These are phyloP conservation scores for Mucuna pruriens DNA, from an alignment of 306 rosid species.

Conservation along the genomic window DNA sequence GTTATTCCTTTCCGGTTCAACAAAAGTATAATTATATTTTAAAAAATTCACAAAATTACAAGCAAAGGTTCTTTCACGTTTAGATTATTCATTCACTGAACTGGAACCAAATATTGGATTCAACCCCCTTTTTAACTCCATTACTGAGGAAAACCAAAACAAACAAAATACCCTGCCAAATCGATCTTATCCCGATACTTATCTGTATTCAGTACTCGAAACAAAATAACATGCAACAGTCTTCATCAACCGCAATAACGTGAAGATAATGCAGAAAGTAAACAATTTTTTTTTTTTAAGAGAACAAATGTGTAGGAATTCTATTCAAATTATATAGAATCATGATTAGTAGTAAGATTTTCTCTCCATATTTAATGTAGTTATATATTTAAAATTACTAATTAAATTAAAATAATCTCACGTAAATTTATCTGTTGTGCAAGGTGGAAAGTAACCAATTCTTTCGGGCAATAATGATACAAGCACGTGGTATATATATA, in stretches of 20 bases:
- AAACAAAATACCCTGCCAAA: not conserved
- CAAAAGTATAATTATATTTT: not conserved
- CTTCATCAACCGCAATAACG: not conserved
- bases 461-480: not conserved
- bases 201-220: not conserved
- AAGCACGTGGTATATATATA: not conserved
- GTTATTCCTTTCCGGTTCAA: not conserved
- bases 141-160: not conserved
- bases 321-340: no score
- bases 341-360: no score
- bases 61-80: not conserved
- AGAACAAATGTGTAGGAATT: no score
- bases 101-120: not conserved
- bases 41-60: not conserved
- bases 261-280: not conserved
- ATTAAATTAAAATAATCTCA: no score
- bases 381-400: no score
- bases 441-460: not conserved
- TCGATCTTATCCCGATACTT: constrained; percentile 12
- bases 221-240: constrained; percentile 9
- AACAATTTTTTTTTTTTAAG: no score
- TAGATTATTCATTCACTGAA: constrained; percentile 18
- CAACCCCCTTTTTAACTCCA: not conserved
- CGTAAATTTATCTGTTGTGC: no score
- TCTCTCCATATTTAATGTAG: no score